phyloP scores from a whole-genome alignment of 768 basidiomycete species.

The Rhodotorula graminis region DNA sequence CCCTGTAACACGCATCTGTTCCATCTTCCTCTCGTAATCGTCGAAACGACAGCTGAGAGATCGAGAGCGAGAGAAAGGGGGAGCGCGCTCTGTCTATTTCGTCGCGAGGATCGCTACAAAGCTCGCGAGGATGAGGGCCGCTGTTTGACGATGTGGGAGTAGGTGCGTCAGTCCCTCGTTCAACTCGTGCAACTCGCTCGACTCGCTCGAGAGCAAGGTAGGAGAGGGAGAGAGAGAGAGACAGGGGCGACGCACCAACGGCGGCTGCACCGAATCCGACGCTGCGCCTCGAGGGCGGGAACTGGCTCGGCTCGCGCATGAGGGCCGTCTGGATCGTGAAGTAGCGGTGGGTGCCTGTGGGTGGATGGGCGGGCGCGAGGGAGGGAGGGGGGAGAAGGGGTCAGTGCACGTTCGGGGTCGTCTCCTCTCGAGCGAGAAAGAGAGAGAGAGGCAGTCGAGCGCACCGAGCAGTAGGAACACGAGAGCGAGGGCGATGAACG shows the following conservation, averaged over 20 bases:
- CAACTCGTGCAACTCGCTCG: background rate
- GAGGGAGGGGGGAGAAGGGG: no score
- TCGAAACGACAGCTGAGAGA: no score
- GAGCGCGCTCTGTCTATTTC: background rate
- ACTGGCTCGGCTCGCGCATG: conserved; percentile 22
- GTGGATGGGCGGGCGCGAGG: background rate
- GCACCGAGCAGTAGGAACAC: conserved; percentile 25
- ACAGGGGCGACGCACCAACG: conserved; percentile 9
- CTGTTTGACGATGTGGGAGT: no score
- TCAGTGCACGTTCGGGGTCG: no score
- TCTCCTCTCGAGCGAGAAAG: no score
- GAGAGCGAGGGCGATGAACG: conserved; percentile 27
- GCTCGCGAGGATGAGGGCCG: background rate
- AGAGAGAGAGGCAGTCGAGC: background rate
- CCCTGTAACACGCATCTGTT: background rate
- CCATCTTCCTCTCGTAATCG: background rate
- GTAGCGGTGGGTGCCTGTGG: conserved; percentile 22
- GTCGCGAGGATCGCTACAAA: background rate
- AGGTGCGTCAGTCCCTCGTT: background rate
- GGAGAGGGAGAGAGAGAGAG: background rate
- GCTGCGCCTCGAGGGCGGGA: conserved; percentile 28
- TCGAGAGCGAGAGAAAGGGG: no score
- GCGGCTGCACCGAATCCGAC: conserved; percentile 14
- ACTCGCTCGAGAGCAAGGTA: no score
- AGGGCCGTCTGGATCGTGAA: conserved; percentile 18